phyloP scores from a whole-genome alignment of 169 alveolate genomes.

The Babesia ovata region DNA sequence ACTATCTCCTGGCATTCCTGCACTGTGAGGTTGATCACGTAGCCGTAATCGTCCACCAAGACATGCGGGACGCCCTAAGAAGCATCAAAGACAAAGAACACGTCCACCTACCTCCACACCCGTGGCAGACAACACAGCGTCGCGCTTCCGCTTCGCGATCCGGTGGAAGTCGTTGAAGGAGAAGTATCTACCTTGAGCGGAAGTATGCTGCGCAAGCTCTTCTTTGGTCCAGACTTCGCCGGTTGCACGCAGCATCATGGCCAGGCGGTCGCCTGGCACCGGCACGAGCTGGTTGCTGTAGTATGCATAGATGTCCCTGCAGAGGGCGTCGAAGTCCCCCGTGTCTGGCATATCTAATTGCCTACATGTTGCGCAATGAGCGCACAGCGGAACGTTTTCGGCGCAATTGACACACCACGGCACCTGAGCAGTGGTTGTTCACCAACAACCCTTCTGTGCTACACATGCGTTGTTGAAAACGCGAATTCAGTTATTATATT shows the following conservation, averaged over 20 bases:
- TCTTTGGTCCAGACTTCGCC: slow-evolving; percentile 57
- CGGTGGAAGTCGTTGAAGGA: slow-evolving; percentile 35
- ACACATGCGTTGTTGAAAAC: too few relatives aligned
- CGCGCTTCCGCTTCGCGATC: slow-evolving; percentile 41
- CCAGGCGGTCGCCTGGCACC: slow-evolving; percentile 27
- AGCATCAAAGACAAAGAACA: not conserved
- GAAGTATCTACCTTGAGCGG: not conserved
- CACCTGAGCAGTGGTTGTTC: too few relatives aligned
- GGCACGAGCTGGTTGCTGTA: slow-evolving; percentile 30
- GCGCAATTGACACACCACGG: too few relatives aligned
- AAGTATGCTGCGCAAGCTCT: slow-evolving; percentile 26
- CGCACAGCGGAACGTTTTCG: too few relatives aligned
- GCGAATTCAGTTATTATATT: too few relatives aligned
- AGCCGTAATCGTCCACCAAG: slow-evolving; percentile 42
- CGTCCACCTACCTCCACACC: not conserved
- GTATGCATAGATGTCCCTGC: slow-evolving; percentile 43
- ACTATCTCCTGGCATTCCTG: slow-evolving; percentile 30
- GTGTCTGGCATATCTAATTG: too few relatives aligned
- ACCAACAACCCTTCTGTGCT: too few relatives aligned
- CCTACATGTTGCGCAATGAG: too few relatives aligned
- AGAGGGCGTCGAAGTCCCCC: slow-evolving; percentile 3
- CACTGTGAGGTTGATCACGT: slow-evolving; percentile 25
- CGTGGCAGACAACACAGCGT: not conserved
- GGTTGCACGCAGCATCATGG: slow-evolving; percentile 57
- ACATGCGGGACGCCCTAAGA: slow-evolving; percentile 6